Evolutionary conservation across 768 basidiomycete species (phyloP).

Genomic region (Amanita fuliginea): DNA sequence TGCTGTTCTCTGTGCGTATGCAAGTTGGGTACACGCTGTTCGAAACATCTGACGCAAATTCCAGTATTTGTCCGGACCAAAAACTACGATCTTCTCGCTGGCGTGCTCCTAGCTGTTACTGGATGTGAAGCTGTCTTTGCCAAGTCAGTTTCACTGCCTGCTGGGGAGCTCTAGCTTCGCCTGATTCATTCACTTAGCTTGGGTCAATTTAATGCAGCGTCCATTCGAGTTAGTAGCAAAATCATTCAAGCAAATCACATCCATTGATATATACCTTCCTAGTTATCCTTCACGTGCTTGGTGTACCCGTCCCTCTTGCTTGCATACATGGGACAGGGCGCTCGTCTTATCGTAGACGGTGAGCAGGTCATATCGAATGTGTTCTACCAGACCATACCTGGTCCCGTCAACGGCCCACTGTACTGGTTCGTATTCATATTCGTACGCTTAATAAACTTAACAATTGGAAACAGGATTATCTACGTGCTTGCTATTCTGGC

Average conservation of each 20-base stretch:
- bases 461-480: slow-evolving; percentile 32
- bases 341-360: slow-evolving; percentile 42
- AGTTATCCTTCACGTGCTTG: slow-evolving; percentile 40
- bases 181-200: slow-evolving; percentile 25
- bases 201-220: slow-evolving; percentile 53
- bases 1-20: slow-evolving; percentile 50
- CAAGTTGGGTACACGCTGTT: no score
- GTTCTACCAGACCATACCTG: slow-evolving; percentile 60
- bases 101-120: slow-evolving; percentile 54
- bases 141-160: slow-evolving; percentile 28
- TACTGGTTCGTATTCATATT: slow-evolving; percentile 35
- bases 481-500: slow-evolving; percentile 54
- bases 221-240: slow-evolving; percentile 34
- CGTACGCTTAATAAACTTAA: background rate
- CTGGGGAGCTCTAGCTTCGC: background rate
- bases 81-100: slow-evolving; percentile 49
- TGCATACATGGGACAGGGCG: slow-evolving; percentile 65
- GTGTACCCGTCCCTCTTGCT: slow-evolving; percentile 53
- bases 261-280: slow-evolving; percentile 19
- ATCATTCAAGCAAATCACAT: background rate
- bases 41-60: background rate
- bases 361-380: slow-evolving; percentile 38
- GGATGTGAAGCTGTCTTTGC: slow-evolving; percentile 63
- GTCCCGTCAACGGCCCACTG: slow-evolving; percentile 34
- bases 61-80: slow-evolving; percentile 55